These are phyloP conservation scores for Penicillium coffeae DNA, from an alignment of 495 filamentous ascomycete species.

Conservation along the genomic window DNA sequence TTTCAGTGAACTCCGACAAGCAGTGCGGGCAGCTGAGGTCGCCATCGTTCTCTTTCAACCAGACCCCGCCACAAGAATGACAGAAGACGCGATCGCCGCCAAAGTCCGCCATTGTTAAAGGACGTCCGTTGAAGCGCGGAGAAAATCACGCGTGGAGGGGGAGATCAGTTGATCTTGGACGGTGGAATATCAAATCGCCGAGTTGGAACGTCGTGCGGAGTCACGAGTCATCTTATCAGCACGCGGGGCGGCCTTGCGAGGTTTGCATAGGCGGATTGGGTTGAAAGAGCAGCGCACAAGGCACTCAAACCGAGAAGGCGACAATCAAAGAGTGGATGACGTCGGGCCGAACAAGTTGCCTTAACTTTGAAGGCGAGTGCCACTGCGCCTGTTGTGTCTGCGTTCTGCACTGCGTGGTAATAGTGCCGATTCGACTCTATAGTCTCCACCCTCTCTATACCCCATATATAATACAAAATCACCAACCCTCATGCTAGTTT, in stretches of 20 bases:
- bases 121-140: background rate
- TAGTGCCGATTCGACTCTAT: too few relatives aligned
- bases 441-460: too few relatives aligned
- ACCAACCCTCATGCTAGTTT: slow-evolving; percentile 4
- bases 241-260: slow-evolving; percentile 1
- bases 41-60: slow-evolving; percentile 60
- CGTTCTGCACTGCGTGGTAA: background rate
- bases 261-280: background rate
- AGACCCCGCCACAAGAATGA: slow-evolving; percentile 74
- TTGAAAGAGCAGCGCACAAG: too few relatives aligned
- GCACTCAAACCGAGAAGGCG: background rate
- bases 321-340: background rate
- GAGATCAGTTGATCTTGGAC: background rate
- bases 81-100: slow-evolving; percentile 68
- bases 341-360: background rate
- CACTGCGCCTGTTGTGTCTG: background rate
- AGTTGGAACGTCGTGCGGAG: slow-evolving; percentile 8
- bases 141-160: background rate
- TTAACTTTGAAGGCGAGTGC: background rate
- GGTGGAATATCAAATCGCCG: slow-evolving; percentile 5
- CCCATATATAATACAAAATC: too few relatives aligned
- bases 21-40: slow-evolving; percentile 74
- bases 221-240: slow-evolving; percentile 24
- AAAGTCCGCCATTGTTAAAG: slow-evolving; percentile 6
- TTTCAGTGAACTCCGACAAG: slow-evolving; percentile 74